Conservation (phyloP, 1,139 yeast genomes). For the Nakaseomyces uthaithaninus region DNA sequence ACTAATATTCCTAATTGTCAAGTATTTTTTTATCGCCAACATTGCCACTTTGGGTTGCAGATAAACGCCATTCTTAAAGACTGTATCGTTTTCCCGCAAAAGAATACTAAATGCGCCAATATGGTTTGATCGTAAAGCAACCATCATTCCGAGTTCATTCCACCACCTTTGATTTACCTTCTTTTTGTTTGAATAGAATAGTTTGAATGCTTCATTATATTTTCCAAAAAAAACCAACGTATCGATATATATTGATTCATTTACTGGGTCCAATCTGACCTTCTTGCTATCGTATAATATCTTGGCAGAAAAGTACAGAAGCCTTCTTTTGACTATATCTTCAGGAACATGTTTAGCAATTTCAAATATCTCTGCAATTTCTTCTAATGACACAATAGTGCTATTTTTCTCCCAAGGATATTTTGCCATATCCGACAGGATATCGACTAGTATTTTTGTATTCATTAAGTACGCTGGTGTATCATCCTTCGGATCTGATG, state of each 20-base stretch:
- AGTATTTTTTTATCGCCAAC: constrained; percentile 23
- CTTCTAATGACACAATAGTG: constrained; percentile 18
- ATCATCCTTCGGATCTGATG: not conserved
- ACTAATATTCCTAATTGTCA: constrained; percentile 13
- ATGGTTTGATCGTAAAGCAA: constrained; percentile 28
- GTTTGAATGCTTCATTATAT: constrained; percentile 24
- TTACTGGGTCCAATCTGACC: constrained; percentile 31
- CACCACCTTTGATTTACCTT: constrained; percentile 34
- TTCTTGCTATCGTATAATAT: constrained; percentile 23
- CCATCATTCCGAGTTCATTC: constrained; percentile 34
- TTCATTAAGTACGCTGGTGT: constrained; percentile 8
- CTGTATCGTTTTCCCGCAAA: constrained; percentile 15
- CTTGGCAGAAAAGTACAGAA: constrained; percentile 24
- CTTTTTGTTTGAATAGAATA: constrained; percentile 24
- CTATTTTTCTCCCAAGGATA: constrained; percentile 7
- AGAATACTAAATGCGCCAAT: constrained; percentile 27
- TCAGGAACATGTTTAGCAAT: constrained; percentile 21
- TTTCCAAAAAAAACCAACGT: constrained; percentile 28
- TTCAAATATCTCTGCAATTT: constrained; percentile 26
- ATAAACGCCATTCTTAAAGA: constrained; percentile 17
- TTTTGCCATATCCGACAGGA: constrained; percentile 8
- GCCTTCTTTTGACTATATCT: constrained; percentile 16
- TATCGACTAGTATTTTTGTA: constrained; percentile 10
- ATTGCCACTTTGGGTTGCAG: constrained; percentile 20
- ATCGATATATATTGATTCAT: constrained; percentile 32